Conservation (phyloP, 768 basidiomycete genomes). For the Phylloporus arenicola region DNA sequence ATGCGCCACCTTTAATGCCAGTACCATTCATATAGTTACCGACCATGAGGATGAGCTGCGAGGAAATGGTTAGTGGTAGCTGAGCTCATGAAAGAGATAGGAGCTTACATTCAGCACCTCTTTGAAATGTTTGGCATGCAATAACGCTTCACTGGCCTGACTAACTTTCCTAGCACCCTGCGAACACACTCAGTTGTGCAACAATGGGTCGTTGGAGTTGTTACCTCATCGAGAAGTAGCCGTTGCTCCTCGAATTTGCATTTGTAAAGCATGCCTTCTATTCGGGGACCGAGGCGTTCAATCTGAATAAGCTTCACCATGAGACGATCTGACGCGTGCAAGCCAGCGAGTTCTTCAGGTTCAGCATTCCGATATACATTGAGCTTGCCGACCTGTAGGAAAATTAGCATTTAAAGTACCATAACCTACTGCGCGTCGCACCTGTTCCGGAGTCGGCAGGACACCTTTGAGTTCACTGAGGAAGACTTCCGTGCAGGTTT, state of each 20-base stretch:
- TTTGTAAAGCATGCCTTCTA: conserved; percentile 95
- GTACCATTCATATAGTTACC: conserved; percentile 99
- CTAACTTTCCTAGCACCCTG: conserved; percentile 78
- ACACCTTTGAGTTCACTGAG: conserved; percentile 83
- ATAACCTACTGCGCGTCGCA: conserved; percentile 22
- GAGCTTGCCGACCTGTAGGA: conserved; percentile 70
- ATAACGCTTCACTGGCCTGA: conserved; percentile 73
- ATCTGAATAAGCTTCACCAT: conserved; percentile 98
- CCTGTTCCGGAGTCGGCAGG: conserved; percentile 88
- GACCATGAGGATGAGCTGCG: conserved; percentile 82
- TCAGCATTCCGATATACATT: conserved; percentile 86
- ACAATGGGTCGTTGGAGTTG: not conserved
- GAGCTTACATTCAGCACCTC: conserved; percentile 71
- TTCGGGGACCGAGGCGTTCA: conserved; percentile 77
- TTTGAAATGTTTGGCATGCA: conserved; percentile 83
- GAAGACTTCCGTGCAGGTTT: conserved; percentile 84
- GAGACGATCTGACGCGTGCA: conserved; percentile 93
- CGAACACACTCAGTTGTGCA: conserved; percentile 4
- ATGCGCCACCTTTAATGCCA: conserved; percentile 93
- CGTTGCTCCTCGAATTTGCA: conserved; percentile 84
- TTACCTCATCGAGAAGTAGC: conserved; percentile 74
- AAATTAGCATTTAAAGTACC: not conserved
- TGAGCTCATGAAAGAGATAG: conserved; percentile 15
- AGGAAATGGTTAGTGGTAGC: conserved; percentile 1
- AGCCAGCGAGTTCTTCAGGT: conserved; percentile 73